Conservation (phyloP, 2,329 filamentous ascomycete genomes). For the Aspergillus felis region DNA sequence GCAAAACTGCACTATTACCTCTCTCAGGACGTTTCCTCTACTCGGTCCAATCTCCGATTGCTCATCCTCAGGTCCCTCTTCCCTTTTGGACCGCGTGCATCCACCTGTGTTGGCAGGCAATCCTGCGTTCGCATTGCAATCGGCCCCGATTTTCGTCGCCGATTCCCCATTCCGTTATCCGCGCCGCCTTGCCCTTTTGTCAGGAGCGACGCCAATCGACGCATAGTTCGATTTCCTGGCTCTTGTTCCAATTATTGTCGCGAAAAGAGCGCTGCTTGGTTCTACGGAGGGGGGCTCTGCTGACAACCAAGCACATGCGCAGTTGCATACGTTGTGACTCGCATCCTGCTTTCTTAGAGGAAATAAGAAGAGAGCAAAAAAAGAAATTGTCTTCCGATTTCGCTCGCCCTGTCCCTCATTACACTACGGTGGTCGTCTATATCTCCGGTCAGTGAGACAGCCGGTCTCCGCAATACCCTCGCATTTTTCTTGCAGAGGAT, state of each 20-base stretch:
- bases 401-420: background rate
- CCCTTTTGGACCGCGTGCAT: slow-evolving; percentile 36
- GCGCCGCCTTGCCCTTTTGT: slow-evolving; percentile 14
- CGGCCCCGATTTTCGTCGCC: slow-evolving; percentile 23
- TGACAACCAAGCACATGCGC: slow-evolving; percentile 26
- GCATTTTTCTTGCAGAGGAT: slow-evolving; percentile 21
- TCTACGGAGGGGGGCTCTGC: slow-evolving; percentile 19
- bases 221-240: slow-evolving; percentile 3
- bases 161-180: slow-evolving; percentile 14
- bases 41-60: slow-evolving; percentile 29
- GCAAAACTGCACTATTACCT: slow-evolving; percentile 23
- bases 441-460: slow-evolving; percentile 25
- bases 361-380: background rate
- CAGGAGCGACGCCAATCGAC: slow-evolving; percentile 10
- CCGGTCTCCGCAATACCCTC: slow-evolving; percentile 22
- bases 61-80: slow-evolving; percentile 19
- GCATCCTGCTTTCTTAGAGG: slow-evolving; percentile 13
- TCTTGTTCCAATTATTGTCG: background rate
- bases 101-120: slow-evolving; percentile 31
- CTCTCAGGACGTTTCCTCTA: slow-evolving; percentile 19
- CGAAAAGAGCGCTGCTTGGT: slow-evolving; percentile 3
- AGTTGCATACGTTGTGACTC: slow-evolving; percentile 21
- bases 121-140: slow-evolving; percentile 24
- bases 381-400: slow-evolving; percentile 3
- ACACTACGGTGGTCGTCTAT: slow-evolving; percentile 12